phyloP scores from a whole-genome alignment of 495 filamentous ascomycete species.

The Glutinoglossum americanum region DNA sequence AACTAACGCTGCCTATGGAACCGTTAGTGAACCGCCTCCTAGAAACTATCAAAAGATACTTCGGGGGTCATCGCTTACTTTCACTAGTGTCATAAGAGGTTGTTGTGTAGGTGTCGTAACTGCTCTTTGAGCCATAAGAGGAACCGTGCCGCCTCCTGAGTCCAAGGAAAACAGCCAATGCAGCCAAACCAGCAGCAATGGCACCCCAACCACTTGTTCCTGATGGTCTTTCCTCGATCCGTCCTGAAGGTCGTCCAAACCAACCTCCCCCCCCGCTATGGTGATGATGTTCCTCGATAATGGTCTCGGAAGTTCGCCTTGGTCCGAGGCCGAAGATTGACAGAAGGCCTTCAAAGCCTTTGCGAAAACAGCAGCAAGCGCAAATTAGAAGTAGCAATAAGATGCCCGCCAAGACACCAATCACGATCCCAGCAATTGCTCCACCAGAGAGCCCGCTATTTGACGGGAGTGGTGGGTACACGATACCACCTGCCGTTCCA shows the following conservation, averaged over 20 bases:
- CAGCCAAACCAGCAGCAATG: constrained; percentile 37
- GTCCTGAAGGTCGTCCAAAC: constrained; percentile 41
- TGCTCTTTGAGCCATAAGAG: constrained; percentile 20
- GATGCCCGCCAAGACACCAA: constrained; percentile 62
- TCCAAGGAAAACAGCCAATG: constrained; percentile 52
- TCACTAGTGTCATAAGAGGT: constrained; percentile 2
- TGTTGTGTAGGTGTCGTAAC: constrained; percentile 7
- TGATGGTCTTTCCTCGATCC: neutral
- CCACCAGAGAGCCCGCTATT: constrained; percentile 44
- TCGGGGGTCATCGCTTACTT: constrained; percentile 1
- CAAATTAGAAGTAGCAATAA: constrained; percentile 51
- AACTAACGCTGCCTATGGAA: constrained; percentile 2
- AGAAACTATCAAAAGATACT: neutral
- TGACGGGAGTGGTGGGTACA: constrained; percentile 13
- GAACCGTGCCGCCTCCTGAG: constrained; percentile 40
- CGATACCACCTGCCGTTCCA: constrained; percentile 27
- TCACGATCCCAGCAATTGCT: constrained; percentile 88
- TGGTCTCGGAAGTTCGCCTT: constrained; percentile 28
- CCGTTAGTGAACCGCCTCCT: neutral
- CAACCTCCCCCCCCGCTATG: constrained; percentile 37
- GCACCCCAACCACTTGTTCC: constrained; percentile 34
- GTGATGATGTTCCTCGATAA: constrained; percentile 50
- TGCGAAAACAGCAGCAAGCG: constrained; percentile 49
- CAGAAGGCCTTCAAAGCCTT: constrained; percentile 38
- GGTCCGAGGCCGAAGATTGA: constrained; percentile 42